phyloP scores from a whole-genome alignment of 179 eudicot genomes.

The Beta macrorhiza region DNA sequence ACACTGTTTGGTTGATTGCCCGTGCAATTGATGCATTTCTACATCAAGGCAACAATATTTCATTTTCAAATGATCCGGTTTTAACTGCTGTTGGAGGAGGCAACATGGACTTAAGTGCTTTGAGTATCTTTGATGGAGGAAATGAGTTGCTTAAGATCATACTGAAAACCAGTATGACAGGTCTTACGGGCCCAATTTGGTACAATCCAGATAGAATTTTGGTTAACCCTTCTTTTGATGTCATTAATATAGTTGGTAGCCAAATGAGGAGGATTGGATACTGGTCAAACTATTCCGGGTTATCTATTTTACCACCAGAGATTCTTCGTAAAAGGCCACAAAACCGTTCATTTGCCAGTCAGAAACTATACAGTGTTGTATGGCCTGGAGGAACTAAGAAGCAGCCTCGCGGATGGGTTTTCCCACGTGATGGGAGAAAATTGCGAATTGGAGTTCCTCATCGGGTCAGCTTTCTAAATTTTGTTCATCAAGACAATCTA shows the following conservation, averaged over 20 bases:
- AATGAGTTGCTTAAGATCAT: conserved; percentile 34
- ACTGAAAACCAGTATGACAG: conserved; percentile 54
- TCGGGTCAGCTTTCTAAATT: conserved; percentile 57
- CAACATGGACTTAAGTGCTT: conserved; percentile 51
- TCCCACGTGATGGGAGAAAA: conserved; percentile 58
- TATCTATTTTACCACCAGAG: conserved; percentile 63
- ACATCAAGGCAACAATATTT: conserved; percentile 43
- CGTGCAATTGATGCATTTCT: conserved; percentile 48
- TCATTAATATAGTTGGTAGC: conserved; percentile 52
- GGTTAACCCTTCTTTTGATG: conserved; percentile 56
- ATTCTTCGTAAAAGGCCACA: conserved; percentile 40
- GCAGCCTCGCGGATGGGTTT: conserved; percentile 77
- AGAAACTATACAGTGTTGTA: conserved; percentile 39
- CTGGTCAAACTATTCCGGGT: conserved; percentile 81
- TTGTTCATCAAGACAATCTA: conserved; percentile 44
- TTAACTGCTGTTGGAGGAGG: conserved; percentile 44
- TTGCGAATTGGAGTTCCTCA: conserved; percentile 61
- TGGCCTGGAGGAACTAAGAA: conserved; percentile 67
- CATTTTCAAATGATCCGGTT: conserved; percentile 56
- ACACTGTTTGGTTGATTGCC: conserved; percentile 70
- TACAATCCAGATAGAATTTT: conserved; percentile 47
- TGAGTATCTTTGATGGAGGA: conserved; percentile 71
- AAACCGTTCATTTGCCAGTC: conserved; percentile 59
- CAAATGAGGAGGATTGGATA: conserved; percentile 54
- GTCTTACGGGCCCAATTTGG: conserved; percentile 61